Percentiles rank a stretch among this genome's conserved stretches.
Conservation (phyloP, 306 rosid genomes). For the Hippophae gyantsensis region DNA sequence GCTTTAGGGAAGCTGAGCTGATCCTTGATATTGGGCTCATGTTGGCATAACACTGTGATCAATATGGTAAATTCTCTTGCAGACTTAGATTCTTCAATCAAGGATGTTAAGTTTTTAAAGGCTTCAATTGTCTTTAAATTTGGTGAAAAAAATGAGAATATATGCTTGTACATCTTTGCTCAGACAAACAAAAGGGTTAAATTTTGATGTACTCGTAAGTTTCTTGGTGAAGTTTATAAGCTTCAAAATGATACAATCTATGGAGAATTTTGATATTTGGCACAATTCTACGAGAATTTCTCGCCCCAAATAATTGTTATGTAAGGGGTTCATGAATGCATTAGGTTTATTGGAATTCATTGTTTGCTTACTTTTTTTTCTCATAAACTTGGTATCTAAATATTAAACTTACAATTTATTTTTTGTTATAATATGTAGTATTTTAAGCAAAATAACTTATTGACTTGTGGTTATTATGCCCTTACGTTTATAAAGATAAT, state of each 20-base stretch:
- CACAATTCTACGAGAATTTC: background rate
- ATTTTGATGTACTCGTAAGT: background rate
- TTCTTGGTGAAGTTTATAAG: conserved; percentile 11
- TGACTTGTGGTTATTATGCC: no score
- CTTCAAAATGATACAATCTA: conserved; percentile 6
- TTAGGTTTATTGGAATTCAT: no score
- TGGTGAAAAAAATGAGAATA: conserved; percentile 8
- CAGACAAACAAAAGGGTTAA: conserved; percentile 1
- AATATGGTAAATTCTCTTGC: conserved; percentile 49
- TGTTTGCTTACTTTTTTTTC: no score
- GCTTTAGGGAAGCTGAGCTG: conserved; percentile 86
- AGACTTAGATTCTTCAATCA: background rate
- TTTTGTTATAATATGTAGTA: no score
- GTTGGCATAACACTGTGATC: conserved; percentile 91
- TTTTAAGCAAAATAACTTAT: no score
- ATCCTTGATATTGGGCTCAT: no score
- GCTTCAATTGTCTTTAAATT: no score
- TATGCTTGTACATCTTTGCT: background rate
- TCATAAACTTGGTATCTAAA: no score
- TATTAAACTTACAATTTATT: no score
- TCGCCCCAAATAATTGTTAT: no score
- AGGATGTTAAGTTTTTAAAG: background rate
- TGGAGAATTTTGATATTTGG: background rate
- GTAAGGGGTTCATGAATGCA: no score
- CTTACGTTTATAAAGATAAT: no score